Percentiles rank a stretch among this genome's conserved stretches.
These are phyloP conservation scores for Diaporthe citri DNA, from an alignment of 2,329 filamentous ascomycete genomes.

Conservation along the genomic window DNA sequence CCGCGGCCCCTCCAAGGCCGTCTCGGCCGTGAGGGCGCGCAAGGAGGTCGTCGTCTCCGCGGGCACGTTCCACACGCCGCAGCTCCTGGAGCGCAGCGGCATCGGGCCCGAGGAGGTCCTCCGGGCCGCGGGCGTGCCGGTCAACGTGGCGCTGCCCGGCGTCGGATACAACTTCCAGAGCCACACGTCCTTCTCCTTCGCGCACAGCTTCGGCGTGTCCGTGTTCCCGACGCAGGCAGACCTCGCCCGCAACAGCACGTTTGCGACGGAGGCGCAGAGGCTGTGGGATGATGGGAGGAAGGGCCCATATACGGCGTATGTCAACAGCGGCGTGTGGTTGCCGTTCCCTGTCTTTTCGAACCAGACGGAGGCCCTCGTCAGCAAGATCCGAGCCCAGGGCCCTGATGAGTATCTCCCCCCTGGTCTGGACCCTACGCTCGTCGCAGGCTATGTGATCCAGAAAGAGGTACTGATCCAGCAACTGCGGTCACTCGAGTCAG, in stretches of 20 bases:
- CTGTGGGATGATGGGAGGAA: conserved; percentile 8
- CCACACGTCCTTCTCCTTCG: conserved; percentile 45
- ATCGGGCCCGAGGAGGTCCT: conserved; percentile 63
- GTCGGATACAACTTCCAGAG: conserved; percentile 66
- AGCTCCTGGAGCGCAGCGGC: conserved; percentile 72
- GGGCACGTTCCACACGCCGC: conserved; percentile 68
- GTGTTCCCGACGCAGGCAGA: conserved; percentile 15
- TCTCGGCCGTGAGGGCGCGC: conserved; percentile 20
- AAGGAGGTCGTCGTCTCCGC: conserved; percentile 70
- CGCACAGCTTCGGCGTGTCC: conserved; percentile 8
- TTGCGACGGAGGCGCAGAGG: conserved; percentile 15
- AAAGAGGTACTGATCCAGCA: conserved; percentile 22
- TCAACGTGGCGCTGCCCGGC: conserved; percentile 53
- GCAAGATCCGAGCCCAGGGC: conserved; percentile 6
- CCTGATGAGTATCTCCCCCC: background rate
- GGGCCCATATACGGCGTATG: conserved; percentile 5
- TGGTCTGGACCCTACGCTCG: conserved; percentile 5
- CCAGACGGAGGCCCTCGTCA: conserved; percentile 2
- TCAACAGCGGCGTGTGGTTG: conserved; percentile 22
- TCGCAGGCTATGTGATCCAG: conserved; percentile 3
- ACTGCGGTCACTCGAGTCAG: conserved; percentile 9
- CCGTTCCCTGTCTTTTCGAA: conserved; percentile 28
- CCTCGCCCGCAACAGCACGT: conserved; percentile 8
- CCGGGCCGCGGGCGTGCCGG: conserved; percentile 47
- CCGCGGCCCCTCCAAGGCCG: conserved; percentile 8